These are phyloP conservation scores for Piromyces finnis DNA, from an alignment of 192 early-diverging fungal genomes.

Conservation along the genomic window DNA sequence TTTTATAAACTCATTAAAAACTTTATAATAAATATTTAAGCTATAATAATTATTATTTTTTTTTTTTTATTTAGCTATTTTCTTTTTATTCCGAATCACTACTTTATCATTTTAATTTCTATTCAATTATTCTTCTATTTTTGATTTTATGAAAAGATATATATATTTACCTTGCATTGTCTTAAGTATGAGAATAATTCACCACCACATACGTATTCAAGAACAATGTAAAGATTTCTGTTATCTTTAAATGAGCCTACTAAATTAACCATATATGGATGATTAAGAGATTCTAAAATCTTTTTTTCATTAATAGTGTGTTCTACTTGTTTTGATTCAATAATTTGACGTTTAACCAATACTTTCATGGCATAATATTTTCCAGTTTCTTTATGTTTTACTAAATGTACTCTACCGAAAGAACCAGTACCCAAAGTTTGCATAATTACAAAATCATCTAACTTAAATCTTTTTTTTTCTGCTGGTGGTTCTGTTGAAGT, in stretches of 20 bases:
- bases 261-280: slow-evolving; percentile 83
- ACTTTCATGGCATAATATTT: slow-evolving; percentile 96
- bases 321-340: slow-evolving; percentile 89
- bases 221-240: slow-evolving; percentile 81
- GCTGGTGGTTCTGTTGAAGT: neutral
- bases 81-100: too few species aligned
- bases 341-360: slow-evolving; percentile 80
- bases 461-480: neutral
- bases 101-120: neutral
- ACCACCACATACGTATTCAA: slow-evolving; percentile 92
- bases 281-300: slow-evolving; percentile 71
- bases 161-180: slow-evolving; percentile 49
- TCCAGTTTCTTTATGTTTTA: slow-evolving; percentile 54
- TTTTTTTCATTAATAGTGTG: slow-evolving; percentile 94
- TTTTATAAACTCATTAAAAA: too few species aligned
- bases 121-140: neutral
- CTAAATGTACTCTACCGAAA: slow-evolving; percentile 90
- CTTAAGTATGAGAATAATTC: slow-evolving; percentile 66
- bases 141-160: too few species aligned
- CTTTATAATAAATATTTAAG: too few species aligned
- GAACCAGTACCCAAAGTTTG: slow-evolving; percentile 90
- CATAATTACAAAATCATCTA: slow-evolving; percentile 66
- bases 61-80: too few species aligned
- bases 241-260: slow-evolving; percentile 89
- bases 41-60: too few species aligned